These are phyloP conservation scores for Silene conica DNA, from an alignment of 148 eudicot genomes.

Conservation along the genomic window DNA sequence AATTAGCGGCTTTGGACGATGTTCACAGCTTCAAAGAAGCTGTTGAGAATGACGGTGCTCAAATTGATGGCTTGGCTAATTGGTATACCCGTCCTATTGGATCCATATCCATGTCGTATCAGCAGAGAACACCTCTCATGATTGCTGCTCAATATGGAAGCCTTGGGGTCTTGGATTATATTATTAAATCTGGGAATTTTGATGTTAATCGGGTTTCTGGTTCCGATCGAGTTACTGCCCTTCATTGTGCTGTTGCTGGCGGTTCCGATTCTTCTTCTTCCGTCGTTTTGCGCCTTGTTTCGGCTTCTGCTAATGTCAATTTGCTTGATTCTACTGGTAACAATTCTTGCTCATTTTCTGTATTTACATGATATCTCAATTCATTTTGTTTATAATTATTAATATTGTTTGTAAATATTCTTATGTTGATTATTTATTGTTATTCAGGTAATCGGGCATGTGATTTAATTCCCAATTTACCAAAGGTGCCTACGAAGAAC, in stretches of 20 bases:
- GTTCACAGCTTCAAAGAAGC: constrained; percentile 38
- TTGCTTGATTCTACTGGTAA: constrained; percentile 51
- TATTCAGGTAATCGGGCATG: constrained; percentile 37
- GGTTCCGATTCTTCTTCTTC: constrained; percentile 40
- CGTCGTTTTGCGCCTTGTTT: constrained; percentile 44
- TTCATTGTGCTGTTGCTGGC: constrained; percentile 84
- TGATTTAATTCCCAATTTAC: constrained; percentile 47
- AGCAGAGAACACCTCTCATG: constrained; percentile 81
- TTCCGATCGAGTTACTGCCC: constrained; percentile 68
- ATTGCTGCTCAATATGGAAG: constrained; percentile 75
- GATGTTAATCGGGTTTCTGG: constrained; percentile 62
- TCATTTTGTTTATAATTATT: neutral
- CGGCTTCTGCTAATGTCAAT: constrained; percentile 45
- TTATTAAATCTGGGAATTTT: constrained; percentile 34
- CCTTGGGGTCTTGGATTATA: constrained; percentile 39
- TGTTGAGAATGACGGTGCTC: constrained; percentile 43
- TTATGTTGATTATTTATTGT: neutral
- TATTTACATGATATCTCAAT: too few species aligned
- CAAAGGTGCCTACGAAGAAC: constrained; percentile 26
- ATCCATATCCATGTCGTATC: constrained; percentile 59
- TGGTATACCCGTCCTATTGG: constrained; percentile 85
- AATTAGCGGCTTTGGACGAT: constrained; percentile 70
- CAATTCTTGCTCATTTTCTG: too few species aligned
- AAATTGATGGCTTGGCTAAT: constrained; percentile 37
- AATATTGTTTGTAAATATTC: neutral